Conservation (phyloP, 441 rosid species). For the Pelargonium australe region DNA sequence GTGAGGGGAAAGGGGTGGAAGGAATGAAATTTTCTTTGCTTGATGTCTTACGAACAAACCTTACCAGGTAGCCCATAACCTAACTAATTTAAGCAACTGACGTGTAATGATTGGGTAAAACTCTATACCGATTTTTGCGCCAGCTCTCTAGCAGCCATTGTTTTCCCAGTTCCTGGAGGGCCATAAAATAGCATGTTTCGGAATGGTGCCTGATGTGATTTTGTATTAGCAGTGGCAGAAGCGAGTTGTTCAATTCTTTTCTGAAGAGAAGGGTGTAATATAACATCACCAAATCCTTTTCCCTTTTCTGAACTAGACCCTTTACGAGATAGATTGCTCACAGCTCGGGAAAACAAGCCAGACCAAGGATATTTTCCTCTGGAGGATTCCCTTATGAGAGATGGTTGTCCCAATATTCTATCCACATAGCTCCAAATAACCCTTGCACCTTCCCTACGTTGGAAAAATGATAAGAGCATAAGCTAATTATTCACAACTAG, state of each 20-base stretch:
- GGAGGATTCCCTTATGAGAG: conserved; percentile 90
- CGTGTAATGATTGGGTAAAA: conserved; percentile 9
- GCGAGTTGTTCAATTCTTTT: conserved; percentile 80
- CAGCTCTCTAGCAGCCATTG: conserved; percentile 95
- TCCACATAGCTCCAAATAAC: conserved; percentile 98
- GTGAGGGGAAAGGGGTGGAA: no score
- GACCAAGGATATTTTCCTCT: conserved; percentile 98
- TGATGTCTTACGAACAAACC: no score
- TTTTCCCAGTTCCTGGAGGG: conserved; percentile 99
- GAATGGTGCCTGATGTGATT: conserved; percentile 88
- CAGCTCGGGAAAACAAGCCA: conserved; percentile 47
- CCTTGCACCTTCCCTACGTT: conserved; percentile 85
- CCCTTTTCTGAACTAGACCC: conserved; percentile 37
- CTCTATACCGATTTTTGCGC: conserved; percentile 77
- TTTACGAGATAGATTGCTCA: conserved; percentile 43
- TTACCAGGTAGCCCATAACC: no score
- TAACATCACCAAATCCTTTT: conserved; percentile 88
- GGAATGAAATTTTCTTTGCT: no score
- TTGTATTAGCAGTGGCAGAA: conserved; percentile 88
- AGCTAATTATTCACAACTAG: conserved; percentile 8
- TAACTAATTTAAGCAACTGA: no score
- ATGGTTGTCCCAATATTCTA: conserved; percentile 94
- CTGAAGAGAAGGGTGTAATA: conserved; percentile 74
- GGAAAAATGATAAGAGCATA: conserved; percentile 8
- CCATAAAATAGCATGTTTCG: conserved; percentile 93